Evolutionary conservation across 345 rosid species (phyloP).

Genomic region (Eutrema japonicum): DNA sequence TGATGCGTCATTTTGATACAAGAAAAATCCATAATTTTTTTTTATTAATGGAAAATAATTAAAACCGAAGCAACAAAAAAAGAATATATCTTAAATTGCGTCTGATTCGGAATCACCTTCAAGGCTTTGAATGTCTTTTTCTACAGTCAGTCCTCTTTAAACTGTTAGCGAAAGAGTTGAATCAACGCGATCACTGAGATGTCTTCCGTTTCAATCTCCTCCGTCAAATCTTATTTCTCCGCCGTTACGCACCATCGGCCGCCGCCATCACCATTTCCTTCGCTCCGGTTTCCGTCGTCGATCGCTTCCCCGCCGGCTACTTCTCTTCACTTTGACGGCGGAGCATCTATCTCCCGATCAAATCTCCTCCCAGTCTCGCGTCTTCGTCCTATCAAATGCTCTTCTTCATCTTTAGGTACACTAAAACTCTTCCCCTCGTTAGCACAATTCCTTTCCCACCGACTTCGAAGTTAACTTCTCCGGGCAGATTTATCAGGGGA

Average conservation of each 20-base stretch:
- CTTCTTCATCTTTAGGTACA: conserved; percentile 55
- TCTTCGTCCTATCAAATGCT: conserved; percentile 46
- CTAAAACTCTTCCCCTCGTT: neutral
- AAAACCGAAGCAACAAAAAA: neutral
- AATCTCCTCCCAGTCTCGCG: conserved; percentile 41
- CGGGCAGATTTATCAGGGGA: conserved; percentile 48
- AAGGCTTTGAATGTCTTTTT: neutral
- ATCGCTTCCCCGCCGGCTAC: conserved; percentile 26
- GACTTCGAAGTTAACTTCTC: conserved; percentile 4
- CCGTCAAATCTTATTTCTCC: conserved; percentile 35
- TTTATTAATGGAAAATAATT: conserved; percentile 10
- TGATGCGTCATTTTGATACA: neutral
- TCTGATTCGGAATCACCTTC: too few relatives aligned
- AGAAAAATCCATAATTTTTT: neutral
- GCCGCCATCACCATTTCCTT: neutral
- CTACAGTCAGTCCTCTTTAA: neutral
- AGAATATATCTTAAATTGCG: too few relatives aligned
- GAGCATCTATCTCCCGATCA: conserved; percentile 40
- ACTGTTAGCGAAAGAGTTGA: conserved; percentile 6
- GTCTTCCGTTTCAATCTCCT: conserved; percentile 37
- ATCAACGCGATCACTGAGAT: conserved; percentile 23
- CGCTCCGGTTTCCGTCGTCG: conserved; percentile 27
- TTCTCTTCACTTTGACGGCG: conserved; percentile 39
- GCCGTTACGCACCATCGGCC: conserved; percentile 41
- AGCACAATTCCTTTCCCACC: neutral